Evolutionary conservation across 129 eudicot genomes (phyloP).

Genomic region (Gnaphalium uliginosum): DNA sequence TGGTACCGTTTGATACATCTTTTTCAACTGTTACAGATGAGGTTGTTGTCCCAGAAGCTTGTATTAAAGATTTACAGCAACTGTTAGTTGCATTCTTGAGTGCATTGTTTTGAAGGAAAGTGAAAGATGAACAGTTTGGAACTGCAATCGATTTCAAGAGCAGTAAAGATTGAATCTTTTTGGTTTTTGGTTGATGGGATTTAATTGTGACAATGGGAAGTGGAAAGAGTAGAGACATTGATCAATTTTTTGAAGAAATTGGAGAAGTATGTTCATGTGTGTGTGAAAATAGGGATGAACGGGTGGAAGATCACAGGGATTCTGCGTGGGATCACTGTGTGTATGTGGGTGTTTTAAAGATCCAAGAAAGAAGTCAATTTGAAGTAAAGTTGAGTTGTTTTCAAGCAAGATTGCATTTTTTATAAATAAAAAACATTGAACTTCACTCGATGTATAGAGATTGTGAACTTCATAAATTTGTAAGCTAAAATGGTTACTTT

Average conservation of each 20-base stretch:
- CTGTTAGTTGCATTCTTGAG: neutral
- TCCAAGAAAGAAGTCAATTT: slow-evolving; percentile 26
- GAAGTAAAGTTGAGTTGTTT: slow-evolving; percentile 20
- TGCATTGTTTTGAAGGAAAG: slow-evolving; percentile 3
- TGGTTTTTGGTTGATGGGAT: slow-evolving; percentile 3
- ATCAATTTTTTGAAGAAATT: neutral
- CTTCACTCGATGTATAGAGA: neutral
- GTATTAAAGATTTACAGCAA: slow-evolving; percentile 18
- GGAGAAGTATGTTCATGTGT: slow-evolving; percentile 14
- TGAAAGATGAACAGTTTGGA: slow-evolving; percentile 1
- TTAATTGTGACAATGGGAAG: slow-evolving; percentile 18
- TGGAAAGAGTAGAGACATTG: slow-evolving; percentile 27
- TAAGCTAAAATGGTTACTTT: too few relatives aligned
- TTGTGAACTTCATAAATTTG: neutral
- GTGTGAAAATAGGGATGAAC: slow-evolving; percentile 18
- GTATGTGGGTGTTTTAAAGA: slow-evolving; percentile 23
- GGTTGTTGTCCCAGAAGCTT: slow-evolving; percentile 10
- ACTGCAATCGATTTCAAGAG: neutral
- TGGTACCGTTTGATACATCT: slow-evolving; percentile 33
- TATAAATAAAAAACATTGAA: neutral
- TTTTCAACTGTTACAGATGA: slow-evolving; percentile 38
- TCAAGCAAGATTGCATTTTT: slow-evolving; percentile 18
- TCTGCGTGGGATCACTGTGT: slow-evolving; percentile 18
- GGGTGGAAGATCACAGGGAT: slow-evolving; percentile 20
- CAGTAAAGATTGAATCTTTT: slow-evolving; percentile 5